Evolutionary conservation across 805 yeast species (phyloP), one percentile per base, ranked within the genome.

Genomic region (Kluyveromyces wickerhamii): DNA sequence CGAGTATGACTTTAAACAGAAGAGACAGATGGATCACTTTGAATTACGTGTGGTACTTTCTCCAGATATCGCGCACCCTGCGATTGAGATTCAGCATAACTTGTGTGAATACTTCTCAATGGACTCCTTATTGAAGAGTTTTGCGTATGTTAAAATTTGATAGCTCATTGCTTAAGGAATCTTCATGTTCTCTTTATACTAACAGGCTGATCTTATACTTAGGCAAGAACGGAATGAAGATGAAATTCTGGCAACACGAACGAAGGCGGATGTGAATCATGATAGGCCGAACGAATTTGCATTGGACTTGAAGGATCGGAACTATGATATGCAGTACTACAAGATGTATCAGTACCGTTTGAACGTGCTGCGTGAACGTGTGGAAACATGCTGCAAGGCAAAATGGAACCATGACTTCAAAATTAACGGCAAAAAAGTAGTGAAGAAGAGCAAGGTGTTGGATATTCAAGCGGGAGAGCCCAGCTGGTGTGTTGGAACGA

Each of bases 401-500:
- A 70, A 71, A 44, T 80, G 89, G 88, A 74, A 74, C 24, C 54
- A 67, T 21, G 74, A 63, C 40, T 54, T 52, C 32, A 40, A 40
- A 20, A 57, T 71, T 22, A 55, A 60, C 21, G 66, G 64, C 4
- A 54, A 51, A 26, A 38, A 38, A 16, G 67, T 63, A 2, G 54
- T 52, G 12, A 58, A 57, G 59, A 65, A 52, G 59, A 70, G 70
- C 23, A 67, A 57, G 50, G 60, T 57, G 42, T 16, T 72, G 51
- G 49, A 61, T 60, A 26, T 71, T 60, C 42, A 65, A 56, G 44
- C 66, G 49, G 42, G 63, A 54, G 31, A 62, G 56, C 48, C 74
- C 66, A 55, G 84, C 42, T 92, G 89, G 89, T 77, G 86, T 9
- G 67, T 80, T 17, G 98, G 98, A 2, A 85, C 96, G 0, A 68